Percentiles rank a stretch among this genome's conserved stretches.
Conservation (phyloP, 768 basidiomycete genomes). For the Coprinopsis marcescibilis region DNA sequence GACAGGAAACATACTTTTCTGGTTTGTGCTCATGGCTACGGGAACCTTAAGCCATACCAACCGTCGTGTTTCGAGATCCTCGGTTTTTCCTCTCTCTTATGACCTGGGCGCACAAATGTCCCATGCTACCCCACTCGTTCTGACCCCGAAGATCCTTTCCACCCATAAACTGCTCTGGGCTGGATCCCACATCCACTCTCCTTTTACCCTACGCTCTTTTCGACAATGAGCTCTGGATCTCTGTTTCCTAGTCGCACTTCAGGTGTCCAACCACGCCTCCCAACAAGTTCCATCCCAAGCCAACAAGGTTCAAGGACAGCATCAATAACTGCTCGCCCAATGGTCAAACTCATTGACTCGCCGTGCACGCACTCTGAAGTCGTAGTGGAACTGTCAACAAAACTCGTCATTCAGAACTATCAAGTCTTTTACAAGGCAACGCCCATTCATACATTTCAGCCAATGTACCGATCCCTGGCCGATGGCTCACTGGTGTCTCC, state of each 20-base stretch:
- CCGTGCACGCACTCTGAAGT: conserved; percentile 37
- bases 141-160: neutral
- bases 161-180: too few species aligned
- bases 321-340: conserved; percentile 23
- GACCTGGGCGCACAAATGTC: neutral
- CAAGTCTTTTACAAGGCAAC: conserved; percentile 33
- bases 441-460: conserved; percentile 40
- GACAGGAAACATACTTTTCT: neutral
- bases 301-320: neutral
- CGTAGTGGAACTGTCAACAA: conserved; percentile 44
- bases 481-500: conserved; percentile 59
- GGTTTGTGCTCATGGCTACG: neutral
- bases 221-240: too few species aligned
- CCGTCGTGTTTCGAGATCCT: neutral
- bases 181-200: too few species aligned
- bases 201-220: too few species aligned
- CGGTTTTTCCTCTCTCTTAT: neutral
- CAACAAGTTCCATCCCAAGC: too few species aligned
- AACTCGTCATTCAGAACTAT: conserved; percentile 44
- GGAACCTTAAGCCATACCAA: neutral
- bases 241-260: too few species aligned
- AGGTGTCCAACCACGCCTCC: too few species aligned
- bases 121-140: neutral
- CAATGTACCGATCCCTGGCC: conserved; percentile 36
- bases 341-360: conserved; percentile 27